These are phyloP conservation scores for Dryadomyces quercivorus DNA, from an alignment of 2,329 filamentous ascomycete genomes.

Conservation along the genomic window DNA sequence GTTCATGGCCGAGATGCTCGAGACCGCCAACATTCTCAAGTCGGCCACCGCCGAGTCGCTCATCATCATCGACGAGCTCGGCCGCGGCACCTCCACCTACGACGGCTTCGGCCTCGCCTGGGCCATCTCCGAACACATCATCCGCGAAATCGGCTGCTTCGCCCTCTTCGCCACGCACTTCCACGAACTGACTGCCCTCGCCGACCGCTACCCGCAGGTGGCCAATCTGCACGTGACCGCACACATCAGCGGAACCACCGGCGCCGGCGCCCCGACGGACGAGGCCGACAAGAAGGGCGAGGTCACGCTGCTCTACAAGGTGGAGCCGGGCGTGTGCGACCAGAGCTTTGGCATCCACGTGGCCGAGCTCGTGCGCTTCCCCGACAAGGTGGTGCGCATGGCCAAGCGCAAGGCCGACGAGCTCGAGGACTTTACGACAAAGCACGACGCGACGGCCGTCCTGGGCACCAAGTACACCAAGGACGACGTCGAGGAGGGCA, in stretches of 20 bases:
- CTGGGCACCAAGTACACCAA: conserved; percentile 54
- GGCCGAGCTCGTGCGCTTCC: conserved; percentile 90
- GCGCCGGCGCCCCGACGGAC: conserved; percentile 16
- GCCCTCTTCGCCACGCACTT: conserved; percentile 97
- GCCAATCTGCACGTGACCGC: conserved; percentile 92
- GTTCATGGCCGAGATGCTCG: conserved; percentile 99
- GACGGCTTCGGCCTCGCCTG: conserved; percentile 98
- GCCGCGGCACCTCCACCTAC: conserved; percentile 92
- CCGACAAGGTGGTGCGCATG: conserved; percentile 96
- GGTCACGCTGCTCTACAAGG: conserved; percentile 93
- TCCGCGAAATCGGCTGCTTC: conserved; percentile 88
- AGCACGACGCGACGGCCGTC: conserved; percentile 45
- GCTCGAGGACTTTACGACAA: conserved; percentile 84
- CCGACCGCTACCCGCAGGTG: conserved; percentile 76
- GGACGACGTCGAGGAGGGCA: conserved; percentile 83
- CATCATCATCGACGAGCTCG: conserved; percentile 97
- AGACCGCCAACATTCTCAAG: conserved; percentile 97
- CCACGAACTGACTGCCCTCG: conserved; percentile 88
- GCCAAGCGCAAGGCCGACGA: conserved; percentile 98
- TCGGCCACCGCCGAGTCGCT: conserved; percentile 88
- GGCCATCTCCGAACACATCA: conserved; percentile 96
- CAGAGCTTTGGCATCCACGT: conserved; percentile 98
- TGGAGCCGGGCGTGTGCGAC: conserved; percentile 89
- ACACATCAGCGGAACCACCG: conserved; percentile 59
- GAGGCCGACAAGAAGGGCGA: conserved; percentile 49